These are phyloP conservation scores for Tylopilus sp. DNA, from an alignment of 1,284 basidiomycete species.

Conservation along the genomic window DNA sequence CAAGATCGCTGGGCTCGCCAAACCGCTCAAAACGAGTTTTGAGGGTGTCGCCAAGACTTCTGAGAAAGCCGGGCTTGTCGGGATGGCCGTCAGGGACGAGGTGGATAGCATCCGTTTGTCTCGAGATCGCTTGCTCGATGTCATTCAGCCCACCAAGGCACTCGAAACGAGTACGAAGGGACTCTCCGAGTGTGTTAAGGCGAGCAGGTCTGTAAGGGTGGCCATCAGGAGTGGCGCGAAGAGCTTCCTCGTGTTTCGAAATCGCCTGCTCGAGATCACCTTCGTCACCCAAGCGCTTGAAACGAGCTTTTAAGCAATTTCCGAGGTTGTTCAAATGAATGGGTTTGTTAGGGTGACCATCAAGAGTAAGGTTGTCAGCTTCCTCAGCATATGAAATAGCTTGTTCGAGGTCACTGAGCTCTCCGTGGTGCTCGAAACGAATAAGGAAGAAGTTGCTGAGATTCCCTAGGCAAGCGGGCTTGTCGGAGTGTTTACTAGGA, in stretches of 20 bases:
- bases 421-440: neutral
- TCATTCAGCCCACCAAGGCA: neutral
- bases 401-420: slow-evolving; percentile 18
- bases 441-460: neutral
- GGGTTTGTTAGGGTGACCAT: slow-evolving; percentile 2
- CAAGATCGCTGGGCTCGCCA: slow-evolving; percentile 3
- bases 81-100: slow-evolving; percentile 10
- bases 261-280: slow-evolving; percentile 15
- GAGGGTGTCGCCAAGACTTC: neutral
- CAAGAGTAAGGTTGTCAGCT: neutral
- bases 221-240: neutral
- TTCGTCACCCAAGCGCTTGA: neutral
- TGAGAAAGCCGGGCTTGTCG: neutral
- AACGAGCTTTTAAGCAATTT: neutral
- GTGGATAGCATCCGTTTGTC: neutral
- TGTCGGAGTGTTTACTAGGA: slow-evolving; percentile 5
- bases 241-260: neutral
- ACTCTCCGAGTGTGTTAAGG: neutral
- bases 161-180: slow-evolving; percentile 3
- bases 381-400: slow-evolving; percentile 1
- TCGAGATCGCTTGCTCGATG: slow-evolving; percentile 2
- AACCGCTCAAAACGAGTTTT: neutral
- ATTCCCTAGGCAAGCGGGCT: neutral
- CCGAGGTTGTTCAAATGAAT: neutral
- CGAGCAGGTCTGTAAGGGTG: neutral